A percentile compares a stretch with the other conserved stretches of the same genome.
phyloP scores from a whole-genome alignment of 2,329 filamentous ascomycete genomes.

The Dactylonectria estremocensis region DNA sequence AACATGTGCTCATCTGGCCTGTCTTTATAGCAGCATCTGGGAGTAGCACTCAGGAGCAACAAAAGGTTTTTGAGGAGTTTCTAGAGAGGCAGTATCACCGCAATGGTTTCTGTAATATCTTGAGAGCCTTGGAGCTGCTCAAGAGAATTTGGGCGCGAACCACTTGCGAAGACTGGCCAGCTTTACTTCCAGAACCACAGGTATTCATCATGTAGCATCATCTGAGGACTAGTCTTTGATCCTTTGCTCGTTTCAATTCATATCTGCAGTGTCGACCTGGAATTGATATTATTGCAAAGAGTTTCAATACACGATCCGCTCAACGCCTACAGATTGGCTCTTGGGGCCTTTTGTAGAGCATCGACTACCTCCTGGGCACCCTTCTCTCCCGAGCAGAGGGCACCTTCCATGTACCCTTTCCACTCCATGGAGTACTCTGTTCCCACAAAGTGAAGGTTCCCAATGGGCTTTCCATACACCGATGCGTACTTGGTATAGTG shows the following conservation, averaged over 20 bases:
- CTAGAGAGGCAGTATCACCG: slow-evolving; percentile 36
- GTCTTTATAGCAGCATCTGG: slow-evolving; percentile 46
- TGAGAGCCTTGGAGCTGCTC: slow-evolving; percentile 40
- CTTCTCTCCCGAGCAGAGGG: slow-evolving; percentile 60
- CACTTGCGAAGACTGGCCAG: slow-evolving; percentile 38
- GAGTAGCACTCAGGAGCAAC: slow-evolving; percentile 37
- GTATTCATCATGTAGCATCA: slow-evolving; percentile 47
- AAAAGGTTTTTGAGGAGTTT: slow-evolving; percentile 35
- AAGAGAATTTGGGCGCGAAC: slow-evolving; percentile 38
- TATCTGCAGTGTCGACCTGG: not conserved
- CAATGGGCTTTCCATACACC: slow-evolving; percentile 52
- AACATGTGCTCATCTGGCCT: slow-evolving; percentile 45
- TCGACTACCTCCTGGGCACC: slow-evolving; percentile 59
- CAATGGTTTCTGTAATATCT: slow-evolving; percentile 43
- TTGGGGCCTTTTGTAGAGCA: slow-evolving; percentile 26
- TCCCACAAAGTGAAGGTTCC: slow-evolving; percentile 64
- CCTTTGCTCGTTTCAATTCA: not conserved
- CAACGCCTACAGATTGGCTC: slow-evolving; percentile 27
- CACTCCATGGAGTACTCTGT: slow-evolving; percentile 64
- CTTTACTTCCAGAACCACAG: slow-evolving; percentile 37
- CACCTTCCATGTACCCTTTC: slow-evolving; percentile 69
- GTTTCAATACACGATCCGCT: not conserved
- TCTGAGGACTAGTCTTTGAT: not conserved
- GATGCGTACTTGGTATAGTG: slow-evolving; percentile 48
- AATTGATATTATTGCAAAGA: not conserved